Base-by-base conservation (phyloP, 2,329 filamentous ascomycete species). In the Orbilia brochopaga region DNA sequence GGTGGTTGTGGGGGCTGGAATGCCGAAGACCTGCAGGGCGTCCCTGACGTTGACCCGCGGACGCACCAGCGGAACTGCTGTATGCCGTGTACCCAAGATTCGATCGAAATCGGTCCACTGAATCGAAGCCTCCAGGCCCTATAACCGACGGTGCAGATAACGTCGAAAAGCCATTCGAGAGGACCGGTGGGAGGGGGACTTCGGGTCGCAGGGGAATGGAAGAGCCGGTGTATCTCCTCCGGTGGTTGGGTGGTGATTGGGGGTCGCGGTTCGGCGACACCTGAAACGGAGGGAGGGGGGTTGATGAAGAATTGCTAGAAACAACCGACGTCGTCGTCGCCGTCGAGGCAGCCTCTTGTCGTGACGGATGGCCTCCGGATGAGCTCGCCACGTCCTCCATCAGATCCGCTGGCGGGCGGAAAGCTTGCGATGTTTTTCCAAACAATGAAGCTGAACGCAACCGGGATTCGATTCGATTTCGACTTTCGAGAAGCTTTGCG, bases 341-440 rank as follows among this genome's bases (percentile, higher is more conserved):
- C 19, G 66, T 51, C 27, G 61, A 69, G 15, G 48, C 23, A 1
- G 35, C 27, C 53, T 64, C 51, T 37, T 56, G 42, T 51, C 50
- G 42, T 64, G 66, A 69, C 62, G 66, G 66, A 64, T 70, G 59
- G 50, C 66, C 66, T 60, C 66, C 66, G 23, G 66, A 50, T 64
- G 54, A 70, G 59, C 42, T 64, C 55, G 48, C 66, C 59, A 64
- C 66, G 66, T 70, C 66, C 66, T 70, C 66, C 66, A 70, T 70
- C 52, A 60, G 59, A 70, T 70, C 66, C 66, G 66, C 66, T 70
- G 15, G 32, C 32, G 50, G 66, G 66, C 66, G 66, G 66, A 70
- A 64, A 59, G 59, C 53, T 59, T 42, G 11, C n/a, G 37, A 42
- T 69, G 44, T 63, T 58, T 63, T 59, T 27, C 66, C 59, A 70